Evolutionary conservation across 2,329 filamentous ascomycete genomes (phyloP), one percentile per base, ranked within the genome.

Genomic region (Acephala macrosclerotiorum): DNA sequence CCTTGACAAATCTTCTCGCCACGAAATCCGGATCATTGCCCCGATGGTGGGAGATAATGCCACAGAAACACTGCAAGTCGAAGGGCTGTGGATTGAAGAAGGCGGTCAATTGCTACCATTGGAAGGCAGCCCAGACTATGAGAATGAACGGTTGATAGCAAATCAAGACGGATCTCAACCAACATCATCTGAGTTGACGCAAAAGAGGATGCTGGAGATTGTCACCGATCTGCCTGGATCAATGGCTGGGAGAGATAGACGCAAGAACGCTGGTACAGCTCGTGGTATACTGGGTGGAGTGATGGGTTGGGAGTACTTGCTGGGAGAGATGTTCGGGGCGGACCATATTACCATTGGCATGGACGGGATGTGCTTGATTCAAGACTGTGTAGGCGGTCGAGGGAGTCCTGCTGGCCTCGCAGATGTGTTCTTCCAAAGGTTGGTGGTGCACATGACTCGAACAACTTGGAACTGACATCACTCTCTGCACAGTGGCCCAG

Each of bases 271-370:
- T 11, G 63, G 64, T 18, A 61, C 58, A 18, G 61, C 59, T 33
- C 66, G 60, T 35, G 60, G 64, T 36, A 70, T 73, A 49, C 62
- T 74, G 3, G 60, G 68, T 9, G 70, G 72, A 25, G 71, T 73
- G 1, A 75, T 73, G 67, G 76, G 76, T 3, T 78, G 77, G 77
- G 77, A 78, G 58, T 78, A 75, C 61, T 57, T 78, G 36, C 69
- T 78, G 1, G 76, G 76, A 40, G 77, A 79, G 58, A 77, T 78
- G 77, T 78, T 79, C 63, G 71, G 70, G 33, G 73, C 67, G 8
- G 75, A 78, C 64, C 77, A 78, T 69, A 71, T 74, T 35, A 70
- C 69, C 26, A 70, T 77, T 51, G 73, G 74, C 9, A 71, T 75
- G 56, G 74, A 77, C 61, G 77, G 76, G 0, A 78, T 78, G 75